A percentile compares a stretch with the other conserved stretches of the same genome.
Conservation (phyloP, 2,329 filamentous ascomycete species). For the Lachnellula suecica region DNA sequence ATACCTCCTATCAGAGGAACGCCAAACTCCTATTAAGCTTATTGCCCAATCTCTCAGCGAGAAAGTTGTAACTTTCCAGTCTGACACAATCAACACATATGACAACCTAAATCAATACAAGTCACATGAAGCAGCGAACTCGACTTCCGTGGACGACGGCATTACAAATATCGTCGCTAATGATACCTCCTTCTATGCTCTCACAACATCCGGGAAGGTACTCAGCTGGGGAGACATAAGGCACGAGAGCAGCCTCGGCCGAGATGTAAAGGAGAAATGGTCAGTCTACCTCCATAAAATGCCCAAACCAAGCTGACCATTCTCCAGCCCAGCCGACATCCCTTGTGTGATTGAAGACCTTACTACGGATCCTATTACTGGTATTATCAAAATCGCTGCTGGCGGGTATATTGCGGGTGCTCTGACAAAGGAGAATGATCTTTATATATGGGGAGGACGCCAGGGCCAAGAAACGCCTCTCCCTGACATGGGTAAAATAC, state of each 20-base stretch:
- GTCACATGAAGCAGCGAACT: neutral
- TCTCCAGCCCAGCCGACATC: conserved; percentile 41
- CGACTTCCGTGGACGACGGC: conserved; percentile 4
- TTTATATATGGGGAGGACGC: conserved; percentile 62
- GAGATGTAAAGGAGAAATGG: conserved; percentile 36
- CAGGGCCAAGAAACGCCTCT: conserved; percentile 19
- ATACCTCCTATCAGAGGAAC: conserved; percentile 16
- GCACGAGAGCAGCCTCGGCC: conserved; percentile 55
- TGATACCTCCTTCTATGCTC: conserved; percentile 37
- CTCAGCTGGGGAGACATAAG: conserved; percentile 56
- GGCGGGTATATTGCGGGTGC: conserved; percentile 59
- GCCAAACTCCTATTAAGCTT: conserved; percentile 20
- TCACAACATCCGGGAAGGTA: conserved; percentile 37
- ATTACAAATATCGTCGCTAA: conserved; percentile 33
- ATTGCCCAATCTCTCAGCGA: conserved; percentile 38
- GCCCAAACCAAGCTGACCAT: neutral
- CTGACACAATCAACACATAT: conserved; percentile 15
- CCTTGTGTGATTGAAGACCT: conserved; percentile 51
- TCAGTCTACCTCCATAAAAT: conserved; percentile 1
- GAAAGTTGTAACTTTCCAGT: conserved; percentile 16
- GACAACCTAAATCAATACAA: conserved; percentile 14
- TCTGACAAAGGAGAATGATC: conserved; percentile 53
- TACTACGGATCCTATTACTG: conserved; percentile 45
- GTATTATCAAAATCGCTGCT: conserved; percentile 49
- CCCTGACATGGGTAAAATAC: conserved; percentile 13